phyloP scores from a whole-genome alignment of 805 yeast species.

The Lipomyces japonicus region DNA sequence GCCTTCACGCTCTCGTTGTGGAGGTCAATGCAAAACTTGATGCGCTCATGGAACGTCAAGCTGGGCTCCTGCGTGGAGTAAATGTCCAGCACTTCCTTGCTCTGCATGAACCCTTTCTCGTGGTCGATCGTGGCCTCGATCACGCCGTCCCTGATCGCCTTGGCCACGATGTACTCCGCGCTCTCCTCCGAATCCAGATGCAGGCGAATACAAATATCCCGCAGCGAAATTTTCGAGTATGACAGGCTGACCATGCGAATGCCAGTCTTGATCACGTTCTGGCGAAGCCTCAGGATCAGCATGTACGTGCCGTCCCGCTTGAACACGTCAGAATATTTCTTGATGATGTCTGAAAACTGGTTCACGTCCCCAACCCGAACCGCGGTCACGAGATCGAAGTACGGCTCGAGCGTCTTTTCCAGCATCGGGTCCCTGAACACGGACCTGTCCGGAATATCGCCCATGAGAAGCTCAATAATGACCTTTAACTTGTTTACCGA shows the following conservation, averaged over 20 bases:
- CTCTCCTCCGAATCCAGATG: conserved; percentile 91
- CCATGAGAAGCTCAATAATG: conserved; percentile 87
- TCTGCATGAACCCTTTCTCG: conserved; percentile 85
- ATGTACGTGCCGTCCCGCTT: conserved; percentile 77
- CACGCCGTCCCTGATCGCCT: conserved; percentile 95
- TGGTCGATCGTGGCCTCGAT: conserved; percentile 93
- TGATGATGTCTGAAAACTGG: conserved; percentile 67
- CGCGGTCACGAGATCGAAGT: conserved; percentile 82
- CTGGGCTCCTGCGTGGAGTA: conserved; percentile 88
- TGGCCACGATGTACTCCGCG: conserved; percentile 94
- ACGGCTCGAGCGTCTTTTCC: conserved; percentile 67
- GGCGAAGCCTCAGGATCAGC: conserved; percentile 82
- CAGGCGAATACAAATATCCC: conserved; percentile 89
- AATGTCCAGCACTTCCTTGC: conserved; percentile 78
- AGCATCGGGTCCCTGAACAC: conserved; percentile 64
- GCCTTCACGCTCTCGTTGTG: conserved; percentile 92
- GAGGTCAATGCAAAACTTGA: conserved; percentile 80
- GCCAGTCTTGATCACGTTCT: conserved; percentile 97
- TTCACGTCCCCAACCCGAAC: conserved; percentile 88
- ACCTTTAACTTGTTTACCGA: conserved; percentile 84
- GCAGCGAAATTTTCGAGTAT: conserved; percentile 83
- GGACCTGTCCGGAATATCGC: conserved; percentile 90
- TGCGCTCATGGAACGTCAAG: conserved; percentile 84
- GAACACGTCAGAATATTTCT: conserved; percentile 57
- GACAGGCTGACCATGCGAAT: conserved; percentile 87